Conservation (phyloP, 768 basidiomycete species). For the Lactifluus piperatus region DNA sequence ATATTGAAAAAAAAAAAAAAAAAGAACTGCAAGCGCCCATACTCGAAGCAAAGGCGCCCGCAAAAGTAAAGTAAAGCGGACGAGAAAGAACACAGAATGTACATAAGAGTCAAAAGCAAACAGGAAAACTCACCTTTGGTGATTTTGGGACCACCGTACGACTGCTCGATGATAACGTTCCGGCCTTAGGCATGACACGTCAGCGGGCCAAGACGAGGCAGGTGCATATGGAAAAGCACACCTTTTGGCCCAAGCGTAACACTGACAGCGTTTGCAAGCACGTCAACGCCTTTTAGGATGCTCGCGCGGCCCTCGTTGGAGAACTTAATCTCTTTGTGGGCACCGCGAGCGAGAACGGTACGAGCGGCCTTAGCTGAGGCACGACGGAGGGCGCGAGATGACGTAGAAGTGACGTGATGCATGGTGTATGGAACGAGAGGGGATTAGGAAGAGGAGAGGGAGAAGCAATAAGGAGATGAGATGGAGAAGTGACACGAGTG, state of each 20-base stretch:
- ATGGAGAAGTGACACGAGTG: too few species aligned
- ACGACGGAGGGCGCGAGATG: constrained; percentile 60
- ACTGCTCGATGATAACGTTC: constrained; percentile 97
- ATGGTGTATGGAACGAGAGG: constrained; percentile 31
- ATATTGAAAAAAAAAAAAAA: too few species aligned
- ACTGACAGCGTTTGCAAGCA: constrained; percentile 93
- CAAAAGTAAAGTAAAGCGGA: too few species aligned
- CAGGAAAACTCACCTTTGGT: constrained; percentile 64
- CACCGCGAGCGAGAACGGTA: constrained; percentile 54
- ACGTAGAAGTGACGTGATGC: constrained; percentile 63
- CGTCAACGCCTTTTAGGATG: constrained; percentile 93
- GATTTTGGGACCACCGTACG: constrained; percentile 86
- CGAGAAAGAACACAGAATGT: not conserved
- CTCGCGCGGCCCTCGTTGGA: constrained; percentile 89
- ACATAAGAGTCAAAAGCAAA: not conserved
- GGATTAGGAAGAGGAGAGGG: constrained; percentile 13
- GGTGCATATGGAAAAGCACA: constrained; percentile 24
- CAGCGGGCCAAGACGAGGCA: constrained; percentile 7
- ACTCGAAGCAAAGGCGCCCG: not conserved
- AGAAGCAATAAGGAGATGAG: constrained; percentile 2
- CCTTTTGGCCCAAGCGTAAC: constrained; percentile 97
- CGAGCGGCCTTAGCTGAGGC: constrained; percentile 49
- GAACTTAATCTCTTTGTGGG: constrained; percentile 96
- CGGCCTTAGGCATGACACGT: constrained; percentile 45
- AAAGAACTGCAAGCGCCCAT: not conserved